A percentile compares a stretch with the other conserved stretches of the same genome.
These are phyloP conservation scores for Rhodotorula kratochvilovae DNA, from an alignment of 768 basidiomycete species.

Conservation along the genomic window DNA sequence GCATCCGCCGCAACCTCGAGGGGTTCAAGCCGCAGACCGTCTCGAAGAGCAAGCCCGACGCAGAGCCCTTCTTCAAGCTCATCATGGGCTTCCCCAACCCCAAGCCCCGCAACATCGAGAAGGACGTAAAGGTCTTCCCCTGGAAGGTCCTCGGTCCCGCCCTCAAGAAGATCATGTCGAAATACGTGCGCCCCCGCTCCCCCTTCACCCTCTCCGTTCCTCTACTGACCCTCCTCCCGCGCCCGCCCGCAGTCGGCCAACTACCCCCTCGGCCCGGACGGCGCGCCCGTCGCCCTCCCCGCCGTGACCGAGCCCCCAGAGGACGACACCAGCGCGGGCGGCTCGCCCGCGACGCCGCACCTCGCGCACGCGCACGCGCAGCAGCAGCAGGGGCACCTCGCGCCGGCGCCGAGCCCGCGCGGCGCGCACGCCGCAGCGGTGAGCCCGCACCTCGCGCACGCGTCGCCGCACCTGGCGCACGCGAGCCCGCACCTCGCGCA, in stretches of 20 bases:
- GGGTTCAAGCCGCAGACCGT: slow-evolving; percentile 85
- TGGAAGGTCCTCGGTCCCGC: slow-evolving; percentile 51
- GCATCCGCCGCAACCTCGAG: slow-evolving; percentile 89
- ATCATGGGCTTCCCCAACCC: slow-evolving; percentile 95
- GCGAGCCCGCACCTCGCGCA: too few species aligned
- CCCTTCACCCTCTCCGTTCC: neutral
- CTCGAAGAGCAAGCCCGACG: slow-evolving; percentile 73
- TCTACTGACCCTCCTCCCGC: too few species aligned
- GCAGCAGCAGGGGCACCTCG: neutral
- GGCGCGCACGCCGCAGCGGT: neutral
- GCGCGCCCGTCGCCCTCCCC: neutral
- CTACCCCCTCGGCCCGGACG: slow-evolving; percentile 18
- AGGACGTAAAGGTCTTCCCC: slow-evolving; percentile 67
- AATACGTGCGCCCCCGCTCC: slow-evolving; percentile 48
- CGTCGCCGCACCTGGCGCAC: neutral
- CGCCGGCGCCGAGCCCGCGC: neutral
- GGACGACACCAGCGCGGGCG: neutral
- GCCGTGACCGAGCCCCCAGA: neutral
- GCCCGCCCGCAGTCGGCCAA: slow-evolving; percentile 19
- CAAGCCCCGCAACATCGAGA: slow-evolving; percentile 93
- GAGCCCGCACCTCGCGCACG: slow-evolving; percentile 7
- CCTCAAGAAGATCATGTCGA: slow-evolving; percentile 52
- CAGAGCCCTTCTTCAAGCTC: slow-evolving; percentile 81
- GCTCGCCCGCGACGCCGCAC: neutral
- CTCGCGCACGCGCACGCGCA: neutral